Evolutionary conservation across 2,329 filamentous ascomycete genomes (phyloP), one percentile per base, ranked within the genome.

Genomic region (Cladobotryum mycophilum): DNA sequence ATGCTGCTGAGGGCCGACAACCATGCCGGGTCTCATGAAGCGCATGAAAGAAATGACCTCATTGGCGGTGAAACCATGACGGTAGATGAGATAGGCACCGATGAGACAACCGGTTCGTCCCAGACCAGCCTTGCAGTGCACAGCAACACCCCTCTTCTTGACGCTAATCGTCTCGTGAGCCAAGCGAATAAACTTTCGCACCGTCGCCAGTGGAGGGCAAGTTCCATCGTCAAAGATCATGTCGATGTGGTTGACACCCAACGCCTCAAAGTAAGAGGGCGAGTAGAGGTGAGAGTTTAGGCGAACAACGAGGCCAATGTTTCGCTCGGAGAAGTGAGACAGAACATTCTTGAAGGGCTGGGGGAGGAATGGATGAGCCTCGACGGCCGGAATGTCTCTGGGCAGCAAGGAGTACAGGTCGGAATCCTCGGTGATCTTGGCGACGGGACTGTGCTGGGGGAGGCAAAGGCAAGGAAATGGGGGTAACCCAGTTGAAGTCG

Each of bases 151-250:
- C 78, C 90, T 91, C 71, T 91, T 89, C 72, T 87, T 88, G 46
- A 91, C 79, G 1, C 85, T 91, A 64, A 99, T 99, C 70, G 87
- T 96, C 65, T 95, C 88, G 64, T 97, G 93, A 1, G 93, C 91
- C 53, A 99, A 78, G 59, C 89, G 89, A 68, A 99, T 92, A 67
- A 99, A 99, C 66, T 91, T 91, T 59, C 89, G 84, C 25, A 99
- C 93, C n/a, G 91, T 85, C 15, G 82, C 82, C 47, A 99, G 75
- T 2, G 89, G 84, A 18, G 93, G 93, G 67, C 93, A 99, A 4
- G 93, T 99, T 57, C 93, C 93, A 61, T 99, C 93, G 63, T 97
- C 93, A 64, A 99, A 99, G 63, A 99, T 97, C 93, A 99, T 99
- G 72, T 99, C 93, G 38, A 97, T 77, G 66, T 99, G 93, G 62